A percentile compares a stretch with the other conserved stretches of the same genome.
Evolutionary conservation across 495 filamentous ascomycete species (phyloP).

Genomic region (Aspergillus olivimuriae): DNA sequence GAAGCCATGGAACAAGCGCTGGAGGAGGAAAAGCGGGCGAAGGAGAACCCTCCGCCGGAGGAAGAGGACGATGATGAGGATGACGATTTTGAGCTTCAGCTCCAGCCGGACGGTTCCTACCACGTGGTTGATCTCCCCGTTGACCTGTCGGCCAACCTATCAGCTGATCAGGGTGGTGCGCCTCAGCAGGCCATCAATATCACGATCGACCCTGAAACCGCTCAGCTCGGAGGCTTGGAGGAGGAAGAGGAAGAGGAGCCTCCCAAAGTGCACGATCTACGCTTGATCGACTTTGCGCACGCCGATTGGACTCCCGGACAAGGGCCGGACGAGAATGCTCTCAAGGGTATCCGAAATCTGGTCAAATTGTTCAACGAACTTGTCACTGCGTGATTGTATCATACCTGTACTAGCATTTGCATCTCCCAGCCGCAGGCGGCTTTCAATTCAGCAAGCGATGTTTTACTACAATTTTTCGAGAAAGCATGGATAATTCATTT

Average conservation of each 20-base stretch:
- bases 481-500: too few species aligned
- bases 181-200: constrained; percentile 34
- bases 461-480: too few species aligned
- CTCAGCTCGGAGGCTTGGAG: constrained; percentile 28
- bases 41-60: constrained; percentile 25
- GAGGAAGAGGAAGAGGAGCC: constrained; percentile 64
- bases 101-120: constrained; percentile 24
- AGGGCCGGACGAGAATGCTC: constrained; percentile 80
- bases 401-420: constrained; percentile 3
- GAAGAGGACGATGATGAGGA: constrained; percentile 47
- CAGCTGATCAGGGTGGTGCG: constrained; percentile 17
- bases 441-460: neutral
- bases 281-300: constrained; percentile 96
- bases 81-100: constrained; percentile 48
- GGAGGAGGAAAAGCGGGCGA: constrained; percentile 47
- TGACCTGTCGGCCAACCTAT: too few species aligned
- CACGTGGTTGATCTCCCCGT: constrained; percentile 29
- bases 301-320: constrained; percentile 78
- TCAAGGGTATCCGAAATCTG: constrained; percentile 70
- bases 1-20: constrained; percentile 60
- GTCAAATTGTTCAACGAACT: constrained; percentile 64
- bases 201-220: constrained; percentile 30
- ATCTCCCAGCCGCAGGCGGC: constrained; percentile 29
- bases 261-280: constrained; percentile 71
- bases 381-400: constrained; percentile 23